Conservation (phyloP, 2,329 filamentous ascomycete genomes). For the Ambrosiella beaveri region DNA sequence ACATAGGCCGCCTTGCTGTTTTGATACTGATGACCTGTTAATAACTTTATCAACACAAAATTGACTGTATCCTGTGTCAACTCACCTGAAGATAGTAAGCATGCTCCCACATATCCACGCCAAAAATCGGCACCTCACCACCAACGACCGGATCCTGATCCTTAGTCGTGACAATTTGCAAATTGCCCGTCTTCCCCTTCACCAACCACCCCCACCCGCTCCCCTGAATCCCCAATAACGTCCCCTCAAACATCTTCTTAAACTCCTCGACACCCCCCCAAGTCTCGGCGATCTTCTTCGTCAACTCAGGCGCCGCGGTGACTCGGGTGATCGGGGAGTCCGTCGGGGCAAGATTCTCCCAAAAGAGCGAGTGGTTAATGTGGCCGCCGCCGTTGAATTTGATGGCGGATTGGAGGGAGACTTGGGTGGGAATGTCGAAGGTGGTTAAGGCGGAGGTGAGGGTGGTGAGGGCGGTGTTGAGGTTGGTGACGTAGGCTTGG, state of each 20-base stretch:
- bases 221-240: constrained; percentile 57
- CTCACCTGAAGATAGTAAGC: constrained; percentile 68
- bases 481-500: constrained; percentile 59
- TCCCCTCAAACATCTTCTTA: constrained; percentile 44
- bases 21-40: constrained; percentile 39
- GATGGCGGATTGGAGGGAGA: constrained; percentile 52
- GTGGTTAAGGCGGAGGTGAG: constrained; percentile 38
- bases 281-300: constrained; percentile 40
- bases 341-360: constrained; percentile 59
- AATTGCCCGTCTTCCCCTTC: constrained; percentile 36
- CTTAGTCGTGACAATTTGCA: constrained; percentile 65
- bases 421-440: constrained; percentile 44
- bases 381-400: constrained; percentile 86
- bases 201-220: constrained; percentile 84
- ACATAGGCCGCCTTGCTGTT: constrained; percentile 62
- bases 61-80: not conserved
- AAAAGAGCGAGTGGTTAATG: constrained; percentile 87
- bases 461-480: constrained; percentile 48
- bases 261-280: constrained; percentile 57
- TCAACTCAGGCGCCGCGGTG: constrained; percentile 36
- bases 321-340: constrained; percentile 38
- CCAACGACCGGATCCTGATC: constrained; percentile 65
- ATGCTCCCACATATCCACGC: constrained; percentile 87
- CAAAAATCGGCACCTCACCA: constrained; percentile 50
- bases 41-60: not conserved